Evolutionary conservation across 345 rosid species (phyloP), one percentile per base, ranked within the genome.

Genomic region (Salix dunnii): DNA sequence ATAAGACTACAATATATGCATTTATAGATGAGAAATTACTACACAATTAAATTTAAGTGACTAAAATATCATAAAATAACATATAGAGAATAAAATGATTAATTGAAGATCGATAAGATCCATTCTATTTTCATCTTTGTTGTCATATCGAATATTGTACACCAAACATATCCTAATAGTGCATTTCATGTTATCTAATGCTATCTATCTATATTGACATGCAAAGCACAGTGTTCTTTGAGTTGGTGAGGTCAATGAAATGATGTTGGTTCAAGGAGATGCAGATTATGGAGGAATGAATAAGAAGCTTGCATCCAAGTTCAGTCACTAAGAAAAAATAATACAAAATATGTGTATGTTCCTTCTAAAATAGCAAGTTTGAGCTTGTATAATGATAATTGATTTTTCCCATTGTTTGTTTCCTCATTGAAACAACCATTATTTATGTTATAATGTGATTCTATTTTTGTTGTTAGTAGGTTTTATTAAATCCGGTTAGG

Each of bases 151-250:
- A 33, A 33, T 33, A 33, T 0, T 4, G 35, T 33, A 33, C 0
- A 33, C 35, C 1, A 5, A 33, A 33, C 35, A 35, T 5, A 35
- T 35, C 36, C 36, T 35, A 35, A 35, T 0, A 35, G 36, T 35
- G 36, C 61, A 55, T 31, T 58, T 21, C 28, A 20, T 49, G 30
- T 3, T 31, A 49, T 63, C 76, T 63, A 46, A 65, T 48, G 46
- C 25, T 66, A 36, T 74, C 7, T n/a, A 35, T 31, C 3, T 31
- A 31, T 31, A 48, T 74, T 20, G 8, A 53, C 5, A 42, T 74
- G 77, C 21, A 43, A 42, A 20, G 49, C 66, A 71, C 77, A 74
- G 77, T 31, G 35, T 14, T n/a, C 71, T 16, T 13, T 49, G 70
- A 74, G 31, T 42, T 49, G n/a, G 42, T 66, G n/a, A 68, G n/a